Evolutionary conservation across 2,329 filamentous ascomycete species (phyloP).

Genomic region (Corniculantispora saksenae): DNA sequence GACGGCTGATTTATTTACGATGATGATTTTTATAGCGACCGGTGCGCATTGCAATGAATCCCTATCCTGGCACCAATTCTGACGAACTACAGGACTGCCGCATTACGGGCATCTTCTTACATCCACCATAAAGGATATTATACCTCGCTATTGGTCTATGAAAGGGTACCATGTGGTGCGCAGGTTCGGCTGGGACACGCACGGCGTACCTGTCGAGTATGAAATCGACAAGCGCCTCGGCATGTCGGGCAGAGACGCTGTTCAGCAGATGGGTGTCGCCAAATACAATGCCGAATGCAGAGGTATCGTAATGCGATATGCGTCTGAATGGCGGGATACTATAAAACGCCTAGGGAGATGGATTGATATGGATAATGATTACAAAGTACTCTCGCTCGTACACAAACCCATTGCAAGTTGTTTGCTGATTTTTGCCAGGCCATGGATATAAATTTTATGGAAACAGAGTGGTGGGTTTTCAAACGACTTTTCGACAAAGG

Average conservation of each 20-base stretch:
- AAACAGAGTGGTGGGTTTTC: conserved; percentile 78
- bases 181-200: conserved; percentile 41
- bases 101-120: conserved; percentile 76
- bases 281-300: conserved; percentile 85
- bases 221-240: conserved; percentile 91
- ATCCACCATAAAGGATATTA: conserved; percentile 96
- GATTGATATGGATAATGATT: conserved; percentile 81
- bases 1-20: background rate
- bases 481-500: conserved; percentile 73
- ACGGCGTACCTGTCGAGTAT: conserved; percentile 85
- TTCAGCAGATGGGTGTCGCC: conserved; percentile 76
- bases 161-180: conserved; percentile 87
- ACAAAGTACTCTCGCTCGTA: conserved; percentile 54
- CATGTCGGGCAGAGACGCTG: conserved; percentile 77
- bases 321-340: conserved; percentile 76
- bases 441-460: conserved; percentile 76
- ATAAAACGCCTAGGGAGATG: conserved; percentile 72
- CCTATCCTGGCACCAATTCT: background rate
- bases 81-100: conserved; percentile 48
- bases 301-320: conserved; percentile 83
- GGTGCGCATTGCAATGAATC: conserved; percentile 21
- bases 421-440: conserved; percentile 45
- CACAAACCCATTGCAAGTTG: background rate
- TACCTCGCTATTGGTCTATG: conserved; percentile 96
- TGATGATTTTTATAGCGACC: background rate